phyloP scores from a whole-genome alignment of 805 yeast species.

The Lipomyces mesembrius region DNA sequence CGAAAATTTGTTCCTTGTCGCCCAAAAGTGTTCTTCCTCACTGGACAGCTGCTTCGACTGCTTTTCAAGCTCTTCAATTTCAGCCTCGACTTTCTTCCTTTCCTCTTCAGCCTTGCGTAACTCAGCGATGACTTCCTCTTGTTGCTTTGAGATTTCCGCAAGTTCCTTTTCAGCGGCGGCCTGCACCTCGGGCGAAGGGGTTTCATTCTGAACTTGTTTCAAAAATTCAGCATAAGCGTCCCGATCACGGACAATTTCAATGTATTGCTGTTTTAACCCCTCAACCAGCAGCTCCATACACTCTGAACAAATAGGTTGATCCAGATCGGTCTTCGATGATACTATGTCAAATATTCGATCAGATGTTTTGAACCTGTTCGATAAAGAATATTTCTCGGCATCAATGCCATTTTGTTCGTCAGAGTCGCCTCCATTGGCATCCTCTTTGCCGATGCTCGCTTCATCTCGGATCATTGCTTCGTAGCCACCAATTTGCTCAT shows the following conservation, averaged over 20 bases:
- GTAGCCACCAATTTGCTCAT: constrained; percentile 17
- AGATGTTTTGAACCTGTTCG: constrained; percentile 20
- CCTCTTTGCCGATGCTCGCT: not conserved
- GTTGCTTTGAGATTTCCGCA: constrained; percentile 51
- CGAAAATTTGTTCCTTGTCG: constrained; percentile 60
- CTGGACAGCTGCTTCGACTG: constrained; percentile 44
- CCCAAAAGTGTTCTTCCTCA: constrained; percentile 55
- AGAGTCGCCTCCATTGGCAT: constrained; percentile 2
- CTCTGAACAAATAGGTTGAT: constrained; percentile 85
- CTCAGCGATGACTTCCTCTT: constrained; percentile 45
- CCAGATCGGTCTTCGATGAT: constrained; percentile 73
- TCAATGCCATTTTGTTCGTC: constrained; percentile 8
- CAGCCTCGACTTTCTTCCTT: constrained; percentile 53
- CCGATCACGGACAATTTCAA: constrained; percentile 73
- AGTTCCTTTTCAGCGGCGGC: constrained; percentile 54
- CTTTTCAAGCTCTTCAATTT: constrained; percentile 53
- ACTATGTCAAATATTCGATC: constrained; percentile 53
- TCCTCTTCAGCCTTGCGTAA: constrained; percentile 48
- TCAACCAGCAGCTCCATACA: constrained; percentile 72
- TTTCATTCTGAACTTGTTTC: constrained; percentile 57
- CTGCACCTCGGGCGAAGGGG: constrained; percentile 52
- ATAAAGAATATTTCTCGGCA: constrained; percentile 18
- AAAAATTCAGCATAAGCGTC: constrained; percentile 77
- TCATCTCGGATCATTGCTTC: constrained; percentile 21
- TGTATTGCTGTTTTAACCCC: constrained; percentile 70